Percentiles rank a stretch among this genome's conserved stretches.
Evolutionary conservation across 768 basidiomycete species (phyloP).

Genomic region (Zangia roseola): DNA sequence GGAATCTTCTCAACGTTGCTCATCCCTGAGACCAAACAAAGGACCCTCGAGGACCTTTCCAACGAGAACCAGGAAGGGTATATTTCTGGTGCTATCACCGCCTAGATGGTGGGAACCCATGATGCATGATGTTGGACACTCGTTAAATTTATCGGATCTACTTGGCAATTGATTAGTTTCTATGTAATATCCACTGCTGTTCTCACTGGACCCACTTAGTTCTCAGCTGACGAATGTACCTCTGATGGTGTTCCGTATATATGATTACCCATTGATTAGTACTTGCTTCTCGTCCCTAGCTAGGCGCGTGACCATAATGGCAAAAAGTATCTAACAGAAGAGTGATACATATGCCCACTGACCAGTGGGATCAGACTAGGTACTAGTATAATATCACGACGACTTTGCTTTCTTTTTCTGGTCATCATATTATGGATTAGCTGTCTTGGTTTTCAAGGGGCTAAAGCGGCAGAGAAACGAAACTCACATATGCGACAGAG

Average conservation of each 20-base stretch:
- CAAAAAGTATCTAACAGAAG: not conserved
- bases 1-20: slow-evolving; percentile 81
- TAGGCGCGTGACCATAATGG: not conserved
- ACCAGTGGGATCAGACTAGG: no score
- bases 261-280: not conserved
- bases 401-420: slow-evolving; percentile 39
- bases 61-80: slow-evolving; percentile 69
- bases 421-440: not conserved
- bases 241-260: not conserved
- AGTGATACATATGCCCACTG: no score
- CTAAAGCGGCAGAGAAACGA: not conserved
- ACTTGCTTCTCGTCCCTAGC: not conserved
- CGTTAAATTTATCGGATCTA: not conserved
- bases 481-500: slow-evolving; percentile 77
- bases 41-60: slow-evolving; percentile 68
- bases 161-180: not conserved
- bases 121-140: not conserved
- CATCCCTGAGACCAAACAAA: slow-evolving; percentile 74
- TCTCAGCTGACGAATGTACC: not conserved
- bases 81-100: slow-evolving; percentile 31
- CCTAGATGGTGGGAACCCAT: slow-evolving; percentile 4
- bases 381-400: no score
- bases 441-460: not conserved
- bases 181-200: slow-evolving; percentile 7
- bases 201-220: not conserved